phyloP scores from a whole-genome alignment of 257 asterid genomes.

The Eucommia ulmoides region DNA sequence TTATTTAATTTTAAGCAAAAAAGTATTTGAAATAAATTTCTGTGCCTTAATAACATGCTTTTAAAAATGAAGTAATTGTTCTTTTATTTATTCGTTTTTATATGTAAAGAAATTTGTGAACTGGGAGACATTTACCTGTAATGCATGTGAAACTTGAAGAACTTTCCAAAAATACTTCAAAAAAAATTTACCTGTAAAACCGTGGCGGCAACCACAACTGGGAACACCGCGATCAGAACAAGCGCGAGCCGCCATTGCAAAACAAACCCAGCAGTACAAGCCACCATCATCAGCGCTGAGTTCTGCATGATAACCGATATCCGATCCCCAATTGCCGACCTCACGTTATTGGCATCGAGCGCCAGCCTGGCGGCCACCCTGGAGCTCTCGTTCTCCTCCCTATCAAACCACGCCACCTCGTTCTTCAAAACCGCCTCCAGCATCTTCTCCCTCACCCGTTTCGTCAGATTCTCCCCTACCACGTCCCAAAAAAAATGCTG shows the following conservation, averaged over 20 bases:
- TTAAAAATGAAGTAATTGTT: too few species aligned
- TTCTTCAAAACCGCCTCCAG: constrained; percentile 67
- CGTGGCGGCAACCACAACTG: constrained; percentile 83
- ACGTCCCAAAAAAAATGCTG: constrained; percentile 93
- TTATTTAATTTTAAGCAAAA: too few species aligned
- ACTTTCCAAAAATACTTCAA: too few species aligned
- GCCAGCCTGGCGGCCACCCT: constrained; percentile 81
- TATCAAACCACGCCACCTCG: constrained; percentile 95
- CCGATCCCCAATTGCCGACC: constrained; percentile 90
- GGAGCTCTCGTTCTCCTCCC: constrained; percentile 82
- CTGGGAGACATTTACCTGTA: too few species aligned
- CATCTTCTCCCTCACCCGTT: constrained; percentile 81
- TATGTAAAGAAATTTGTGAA: too few species aligned
- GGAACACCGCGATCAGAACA: constrained; percentile 79
- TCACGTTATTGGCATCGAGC: constrained; percentile 75
- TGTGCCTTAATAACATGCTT: too few species aligned
- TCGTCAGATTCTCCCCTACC: constrained; percentile 77
- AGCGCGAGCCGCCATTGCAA: constrained; percentile 92
- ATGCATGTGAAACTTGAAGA: too few species aligned
- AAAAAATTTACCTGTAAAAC: constrained; percentile 61
- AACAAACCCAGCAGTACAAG: constrained; percentile 91
- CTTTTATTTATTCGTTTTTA: too few species aligned
- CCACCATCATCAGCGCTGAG: constrained; percentile 91
- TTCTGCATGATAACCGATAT: constrained; percentile 90
- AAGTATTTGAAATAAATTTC: too few species aligned